Conservation (phyloP, 2,329 filamentous ascomycete species). For the Verticillium nonalfalfae region DNA sequence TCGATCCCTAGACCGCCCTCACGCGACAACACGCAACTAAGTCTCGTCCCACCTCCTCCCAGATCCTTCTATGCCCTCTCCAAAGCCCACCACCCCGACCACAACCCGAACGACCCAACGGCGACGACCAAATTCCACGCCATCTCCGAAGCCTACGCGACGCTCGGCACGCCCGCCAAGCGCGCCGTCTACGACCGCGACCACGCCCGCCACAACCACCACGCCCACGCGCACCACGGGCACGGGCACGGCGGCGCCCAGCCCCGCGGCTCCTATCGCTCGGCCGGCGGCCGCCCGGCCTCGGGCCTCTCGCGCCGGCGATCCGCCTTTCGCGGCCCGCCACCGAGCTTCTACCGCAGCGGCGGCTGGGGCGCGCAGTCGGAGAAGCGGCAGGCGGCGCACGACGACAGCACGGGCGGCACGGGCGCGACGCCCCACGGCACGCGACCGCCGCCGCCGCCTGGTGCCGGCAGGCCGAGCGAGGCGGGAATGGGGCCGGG, state of each 20-base stretch:
- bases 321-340: conserved; percentile 74
- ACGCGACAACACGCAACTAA: background rate
- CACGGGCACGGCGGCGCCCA: conserved; percentile 13
- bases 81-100: conserved; percentile 88
- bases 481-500: conserved; percentile 53
- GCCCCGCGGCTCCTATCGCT: conserved; percentile 45
- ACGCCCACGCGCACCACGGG: conserved; percentile 21
- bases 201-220: conserved; percentile 35
- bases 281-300: conserved; percentile 68
- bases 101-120: conserved; percentile 68
- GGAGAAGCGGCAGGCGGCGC: conserved; percentile 50
- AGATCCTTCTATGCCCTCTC: conserved; percentile 85
- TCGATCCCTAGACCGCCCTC: no score
- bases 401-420: conserved; percentile 34
- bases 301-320: conserved; percentile 74
- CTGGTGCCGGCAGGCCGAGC: background rate
- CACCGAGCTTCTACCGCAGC: conserved; percentile 79
- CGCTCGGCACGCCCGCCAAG: conserved; percentile 67
- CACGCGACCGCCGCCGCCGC: conserved; percentile 4
- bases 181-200: conserved; percentile 78
- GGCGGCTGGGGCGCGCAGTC: conserved; percentile 69
- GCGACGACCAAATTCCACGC: conserved; percentile 73
- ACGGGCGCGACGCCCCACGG: conserved; percentile 10
- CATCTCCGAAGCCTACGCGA: conserved; percentile 76
- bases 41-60: background rate